Evolutionary conservation across 2,329 filamentous ascomycete genomes (phyloP).

Genomic region (Leptosphaerulina australis): DNA sequence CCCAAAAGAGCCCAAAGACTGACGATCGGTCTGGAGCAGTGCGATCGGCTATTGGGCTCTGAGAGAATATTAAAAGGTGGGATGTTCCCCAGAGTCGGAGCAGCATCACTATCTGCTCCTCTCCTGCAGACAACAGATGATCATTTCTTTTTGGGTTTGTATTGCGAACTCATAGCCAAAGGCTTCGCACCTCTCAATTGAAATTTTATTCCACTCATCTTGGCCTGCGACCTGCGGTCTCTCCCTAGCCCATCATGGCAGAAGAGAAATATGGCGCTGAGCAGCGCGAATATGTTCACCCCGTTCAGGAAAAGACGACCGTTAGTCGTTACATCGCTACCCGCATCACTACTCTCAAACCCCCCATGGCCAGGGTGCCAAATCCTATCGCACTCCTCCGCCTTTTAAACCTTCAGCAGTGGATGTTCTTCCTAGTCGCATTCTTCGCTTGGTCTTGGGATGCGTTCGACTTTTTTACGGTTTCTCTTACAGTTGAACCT

Average conservation of each 20-base stretch:
- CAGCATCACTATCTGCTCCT: not conserved
- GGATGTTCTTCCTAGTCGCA: slow-evolving; percentile 61
- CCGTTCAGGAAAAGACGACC: slow-evolving; percentile 26
- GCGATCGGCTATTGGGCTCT: not conserved
- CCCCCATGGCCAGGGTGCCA: slow-evolving; percentile 60
- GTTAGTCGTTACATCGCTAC: slow-evolving; percentile 59
- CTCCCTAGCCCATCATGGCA: slow-evolving; percentile 22
- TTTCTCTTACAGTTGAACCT: slow-evolving; percentile 61
- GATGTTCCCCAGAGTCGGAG: slow-evolving; percentile 1
- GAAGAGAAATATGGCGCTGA: slow-evolving; percentile 25
- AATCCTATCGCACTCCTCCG: slow-evolving; percentile 61
- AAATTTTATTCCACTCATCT: not conserved
- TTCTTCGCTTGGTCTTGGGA: slow-evolving; percentile 57
- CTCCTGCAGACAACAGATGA: not conserved
- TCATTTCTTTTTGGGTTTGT: not conserved
- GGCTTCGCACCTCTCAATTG: not conserved
- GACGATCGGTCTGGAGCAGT: slow-evolving; percentile 1
- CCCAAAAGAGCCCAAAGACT: not conserved
- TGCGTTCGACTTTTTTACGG: slow-evolving; percentile 68
- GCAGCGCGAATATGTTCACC: slow-evolving; percentile 25
- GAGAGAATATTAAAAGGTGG: slow-evolving; percentile 7
- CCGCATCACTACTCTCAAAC: slow-evolving; percentile 60
- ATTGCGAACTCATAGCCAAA: not conserved
- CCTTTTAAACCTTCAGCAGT: slow-evolving; percentile 61
- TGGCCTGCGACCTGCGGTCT: not conserved